phyloP scores from a whole-genome alignment of 176 grass and related monocot species.

The Aegilops bicornis region DNA sequence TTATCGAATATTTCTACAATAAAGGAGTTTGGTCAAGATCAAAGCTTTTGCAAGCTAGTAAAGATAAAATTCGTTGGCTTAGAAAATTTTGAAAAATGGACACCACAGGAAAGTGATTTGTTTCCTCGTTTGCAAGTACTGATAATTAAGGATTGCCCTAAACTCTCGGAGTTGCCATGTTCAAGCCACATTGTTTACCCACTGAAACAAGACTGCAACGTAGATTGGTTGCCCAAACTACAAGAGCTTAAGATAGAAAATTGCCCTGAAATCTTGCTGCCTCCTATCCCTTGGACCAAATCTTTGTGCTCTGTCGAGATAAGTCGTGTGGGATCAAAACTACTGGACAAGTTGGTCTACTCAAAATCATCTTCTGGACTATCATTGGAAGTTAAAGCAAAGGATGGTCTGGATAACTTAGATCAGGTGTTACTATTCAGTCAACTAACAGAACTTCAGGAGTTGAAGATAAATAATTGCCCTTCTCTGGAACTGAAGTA shows the following conservation, averaged over 20 bases:
- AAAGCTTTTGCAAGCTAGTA: too few species aligned
- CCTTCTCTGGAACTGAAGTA: background rate
- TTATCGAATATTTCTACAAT: background rate
- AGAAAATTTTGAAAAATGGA: too few species aligned
- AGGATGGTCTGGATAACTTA: background rate
- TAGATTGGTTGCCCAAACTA: background rate
- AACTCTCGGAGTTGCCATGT: background rate
- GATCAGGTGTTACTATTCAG: background rate
- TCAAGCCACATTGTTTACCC: background rate
- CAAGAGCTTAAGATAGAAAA: background rate
- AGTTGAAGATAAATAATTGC: rapidly evolving
- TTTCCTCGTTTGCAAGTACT: background rate
- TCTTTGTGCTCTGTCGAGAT: background rate
- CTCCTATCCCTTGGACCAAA: background rate
- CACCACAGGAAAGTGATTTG: background rate
- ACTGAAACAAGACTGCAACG: background rate
- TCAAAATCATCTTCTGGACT: background rate
- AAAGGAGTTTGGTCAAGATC: too few species aligned
- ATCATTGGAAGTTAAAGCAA: background rate
- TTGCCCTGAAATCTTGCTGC: background rate
- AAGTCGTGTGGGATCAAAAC: background rate
- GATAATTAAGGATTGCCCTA: background rate
- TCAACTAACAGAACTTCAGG: background rate
- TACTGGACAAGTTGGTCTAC: too few species aligned
- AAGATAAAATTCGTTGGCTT: too few species aligned